Conservation (phyloP, 2,329 filamentous ascomycete species). For the Calonectria henricotiae region DNA sequence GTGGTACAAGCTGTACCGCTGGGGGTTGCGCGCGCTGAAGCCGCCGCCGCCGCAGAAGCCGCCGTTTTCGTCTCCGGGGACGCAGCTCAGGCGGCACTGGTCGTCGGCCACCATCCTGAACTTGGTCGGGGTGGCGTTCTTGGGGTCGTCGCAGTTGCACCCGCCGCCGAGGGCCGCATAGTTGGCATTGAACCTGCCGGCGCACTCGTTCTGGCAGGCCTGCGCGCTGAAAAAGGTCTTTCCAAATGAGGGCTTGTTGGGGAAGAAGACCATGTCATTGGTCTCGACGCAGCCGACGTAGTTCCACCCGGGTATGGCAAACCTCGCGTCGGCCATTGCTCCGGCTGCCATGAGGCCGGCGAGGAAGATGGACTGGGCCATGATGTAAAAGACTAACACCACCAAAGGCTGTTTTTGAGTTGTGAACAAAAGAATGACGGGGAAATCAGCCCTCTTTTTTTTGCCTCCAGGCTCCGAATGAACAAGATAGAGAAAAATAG, state of each 20-base stretch:
- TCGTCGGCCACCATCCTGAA: conserved; percentile 43
- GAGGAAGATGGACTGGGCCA: conserved; percentile 38
- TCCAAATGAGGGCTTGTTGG: conserved; percentile 37
- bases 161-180: conserved; percentile 48
- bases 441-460: not conserved
- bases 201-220: conserved; percentile 47
- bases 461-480: not conserved
- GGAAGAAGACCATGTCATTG: conserved; percentile 42
- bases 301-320: conserved; percentile 43
- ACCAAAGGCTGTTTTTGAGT: no score
- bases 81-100: conserved; percentile 47
- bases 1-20: conserved; percentile 41
- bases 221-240: conserved; percentile 40
- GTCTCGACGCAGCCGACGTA: conserved; percentile 54
- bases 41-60: conserved; percentile 51
- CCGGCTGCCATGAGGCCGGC: conserved; percentile 49
- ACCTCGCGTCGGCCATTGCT: conserved; percentile 44
- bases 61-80: conserved; percentile 30
- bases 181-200: conserved; percentile 26
- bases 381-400: conserved; percentile 6
- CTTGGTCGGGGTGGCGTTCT: conserved; percentile 12
- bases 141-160: conserved; percentile 48
- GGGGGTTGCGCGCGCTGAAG: conserved; percentile 28
- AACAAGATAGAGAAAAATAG: not conserved
- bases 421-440: not conserved